These are phyloP conservation scores for Cryptococcus neoformans DNA, from an alignment of 1,284 basidiomycete species.

Conservation along the genomic window DNA sequence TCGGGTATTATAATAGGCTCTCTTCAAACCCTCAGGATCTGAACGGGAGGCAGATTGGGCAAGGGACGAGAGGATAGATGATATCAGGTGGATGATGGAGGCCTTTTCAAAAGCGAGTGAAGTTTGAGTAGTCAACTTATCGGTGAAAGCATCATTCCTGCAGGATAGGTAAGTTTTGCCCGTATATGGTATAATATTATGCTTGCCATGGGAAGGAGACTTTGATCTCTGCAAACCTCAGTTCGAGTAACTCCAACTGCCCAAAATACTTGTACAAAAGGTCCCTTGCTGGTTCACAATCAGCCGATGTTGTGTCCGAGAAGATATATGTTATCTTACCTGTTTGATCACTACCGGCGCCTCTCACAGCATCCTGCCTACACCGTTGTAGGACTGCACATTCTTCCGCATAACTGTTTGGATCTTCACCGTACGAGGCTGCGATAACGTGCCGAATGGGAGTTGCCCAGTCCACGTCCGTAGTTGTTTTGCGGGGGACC, in stretches of 20 bases:
- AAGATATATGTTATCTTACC: slow-evolving; percentile 52
- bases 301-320: background rate
- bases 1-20: slow-evolving; percentile 87
- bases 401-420: slow-evolving; percentile 81
- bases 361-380: slow-evolving; percentile 90
- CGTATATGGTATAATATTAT: background rate
- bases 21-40: slow-evolving; percentile 85
- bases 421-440: slow-evolving; percentile 90
- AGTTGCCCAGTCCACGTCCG: slow-evolving; percentile 79
- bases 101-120: slow-evolving; percentile 99
- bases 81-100: slow-evolving; percentile 95
- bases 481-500: slow-evolving; percentile 56
- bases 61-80: slow-evolving; percentile 86
- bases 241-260: slow-evolving; percentile 93
- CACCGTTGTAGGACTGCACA: slow-evolving; percentile 80
- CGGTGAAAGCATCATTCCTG: slow-evolving; percentile 90
- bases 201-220: slow-evolving; percentile 84
- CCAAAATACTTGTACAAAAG: slow-evolving; percentile 99
- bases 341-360: slow-evolving; percentile 89
- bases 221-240: slow-evolving; percentile 93
- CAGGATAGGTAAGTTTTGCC: background rate
- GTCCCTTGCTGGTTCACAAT: slow-evolving; percentile 64
- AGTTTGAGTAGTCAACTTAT: slow-evolving; percentile 88
- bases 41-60: slow-evolving; percentile 67
- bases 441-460: slow-evolving; percentile 83